phyloP scores from a whole-genome alignment of 1,284 basidiomycete species.

The Cryptococcus sp. region DNA sequence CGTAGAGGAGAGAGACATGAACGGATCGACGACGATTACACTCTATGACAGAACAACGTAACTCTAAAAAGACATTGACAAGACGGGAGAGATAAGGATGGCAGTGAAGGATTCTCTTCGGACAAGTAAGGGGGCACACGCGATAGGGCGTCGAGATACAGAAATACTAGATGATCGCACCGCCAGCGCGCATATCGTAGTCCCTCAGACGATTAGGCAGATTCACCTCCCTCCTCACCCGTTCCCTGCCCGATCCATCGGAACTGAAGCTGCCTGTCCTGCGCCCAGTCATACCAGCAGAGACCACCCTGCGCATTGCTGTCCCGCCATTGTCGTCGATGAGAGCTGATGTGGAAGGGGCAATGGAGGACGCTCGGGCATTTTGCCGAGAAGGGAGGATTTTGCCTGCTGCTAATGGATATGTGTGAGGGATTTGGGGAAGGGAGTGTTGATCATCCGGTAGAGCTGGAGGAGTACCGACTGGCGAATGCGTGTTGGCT shows the following conservation, averaged over 20 bases:
- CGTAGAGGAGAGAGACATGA: too few relatives aligned
- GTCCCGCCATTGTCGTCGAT: conserved; percentile 5
- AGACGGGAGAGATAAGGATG: not conserved
- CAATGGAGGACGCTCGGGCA: conserved; percentile 1
- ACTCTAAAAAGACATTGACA: not conserved
- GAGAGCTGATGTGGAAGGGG: conserved; percentile 4
- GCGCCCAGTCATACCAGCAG: not conserved
- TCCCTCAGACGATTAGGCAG: conserved; percentile 40
- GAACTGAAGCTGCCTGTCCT: conserved; percentile 13
- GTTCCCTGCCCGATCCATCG: conserved; percentile 27
- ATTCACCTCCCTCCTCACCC: conserved; percentile 33
- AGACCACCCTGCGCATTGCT: conserved; percentile 16
- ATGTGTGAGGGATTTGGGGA: conserved; percentile 9
- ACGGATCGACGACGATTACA: too few relatives aligned
- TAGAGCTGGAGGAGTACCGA: conserved; percentile 12
- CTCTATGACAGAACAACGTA: not conserved
- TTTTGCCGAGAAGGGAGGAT: conserved; percentile 9
- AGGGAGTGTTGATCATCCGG: conserved; percentile 2
- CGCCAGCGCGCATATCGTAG: conserved; percentile 29
- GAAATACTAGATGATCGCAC: not conserved
- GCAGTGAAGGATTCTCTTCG: too few relatives aligned
- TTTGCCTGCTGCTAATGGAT: conserved; percentile 10
- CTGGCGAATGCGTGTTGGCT: conserved; percentile 17
- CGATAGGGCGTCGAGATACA: not conserved
- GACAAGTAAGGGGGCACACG: not conserved